Base-by-base conservation (phyloP, 257 asterid genomes). In the Plantago ovata region DNA sequence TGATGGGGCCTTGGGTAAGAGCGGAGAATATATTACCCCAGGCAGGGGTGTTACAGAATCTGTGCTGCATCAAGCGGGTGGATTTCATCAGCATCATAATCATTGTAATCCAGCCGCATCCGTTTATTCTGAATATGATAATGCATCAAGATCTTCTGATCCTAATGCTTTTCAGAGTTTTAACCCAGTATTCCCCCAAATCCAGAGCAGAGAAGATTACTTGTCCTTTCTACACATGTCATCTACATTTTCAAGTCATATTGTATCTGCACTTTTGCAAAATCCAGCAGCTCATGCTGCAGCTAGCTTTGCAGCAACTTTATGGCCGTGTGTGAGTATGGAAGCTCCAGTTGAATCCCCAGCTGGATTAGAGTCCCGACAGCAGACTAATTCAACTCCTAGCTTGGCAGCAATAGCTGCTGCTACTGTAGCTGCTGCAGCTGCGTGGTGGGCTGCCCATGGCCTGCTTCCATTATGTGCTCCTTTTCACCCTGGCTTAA, bases 391-490 rank as follows among this genome's bases (percentile, higher is more conserved):
- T 66, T 33, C 82, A 49, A 60, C 85, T 77, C 95, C 95, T 21
- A 77, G 81, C 69, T 71, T 85, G 71, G 90, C 79, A 16, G 84
- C 95, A 67, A 72, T 92, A 74, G 95, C 96, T 62, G 87, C 94
- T 50, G 98, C 95, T 49, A 92, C 98, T 10, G 96, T 88, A 59
- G 94, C 98, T 39, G 95, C 96, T 58, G 98, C 98, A 62, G 80
- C 94, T 41, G 85, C 98, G 46, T 92, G 98, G 98, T 92, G 98
- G 98, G 80, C 96, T 4, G 94, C 96, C 65, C 83, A 88, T 66
- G 96, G 98, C 46, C 79, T 92, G 62, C 84, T 92, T 63, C 98
- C 98, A 52, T 56, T 85, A 62, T 88, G 90, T 73, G 71, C 89
- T 72, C 98, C 93, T 9, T 72, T 77, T 77, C 84, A 79, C 53